Conservation (phyloP, 345 rosid species). For the Cardamine chenopodiifolia region DNA sequence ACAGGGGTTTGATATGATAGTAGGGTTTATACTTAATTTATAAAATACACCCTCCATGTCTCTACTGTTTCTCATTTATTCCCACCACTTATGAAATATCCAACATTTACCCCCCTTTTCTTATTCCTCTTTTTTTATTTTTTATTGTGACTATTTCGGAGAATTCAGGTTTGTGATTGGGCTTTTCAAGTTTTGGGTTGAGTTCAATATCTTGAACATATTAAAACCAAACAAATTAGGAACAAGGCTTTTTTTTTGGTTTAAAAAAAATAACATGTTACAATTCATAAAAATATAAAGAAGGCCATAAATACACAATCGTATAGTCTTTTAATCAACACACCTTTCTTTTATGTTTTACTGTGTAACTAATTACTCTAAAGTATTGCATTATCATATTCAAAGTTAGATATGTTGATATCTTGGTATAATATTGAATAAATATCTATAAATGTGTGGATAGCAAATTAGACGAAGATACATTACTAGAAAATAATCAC, state of each 20-base stretch:
- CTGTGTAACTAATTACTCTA: not conserved
- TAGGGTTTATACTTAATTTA: constrained; percentile 41
- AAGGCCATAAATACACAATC: not conserved
- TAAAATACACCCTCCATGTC: not conserved
- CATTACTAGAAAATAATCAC: not conserved
- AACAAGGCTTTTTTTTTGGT: not conserved
- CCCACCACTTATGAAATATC: not conserved
- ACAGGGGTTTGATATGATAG: constrained; percentile 34
- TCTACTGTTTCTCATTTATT: not conserved
- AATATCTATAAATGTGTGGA: not conserved
- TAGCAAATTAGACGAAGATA: not conserved
- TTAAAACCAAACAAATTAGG: not conserved
- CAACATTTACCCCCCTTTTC: not conserved
- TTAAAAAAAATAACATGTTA: not conserved
- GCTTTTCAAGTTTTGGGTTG: not conserved
- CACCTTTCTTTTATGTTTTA: not conserved
- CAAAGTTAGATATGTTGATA: not conserved
- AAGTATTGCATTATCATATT: constrained; percentile 2
- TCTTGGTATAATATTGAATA: not conserved
- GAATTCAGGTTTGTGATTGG: not conserved
- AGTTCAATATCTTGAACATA: not conserved
- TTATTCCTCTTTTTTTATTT: not conserved
- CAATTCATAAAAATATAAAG: not conserved
- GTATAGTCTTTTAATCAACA: not conserved
- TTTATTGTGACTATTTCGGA: not conserved